phyloP scores from a whole-genome alignment of 169 alveolate genomes.

The Eimeria tenella region DNA sequence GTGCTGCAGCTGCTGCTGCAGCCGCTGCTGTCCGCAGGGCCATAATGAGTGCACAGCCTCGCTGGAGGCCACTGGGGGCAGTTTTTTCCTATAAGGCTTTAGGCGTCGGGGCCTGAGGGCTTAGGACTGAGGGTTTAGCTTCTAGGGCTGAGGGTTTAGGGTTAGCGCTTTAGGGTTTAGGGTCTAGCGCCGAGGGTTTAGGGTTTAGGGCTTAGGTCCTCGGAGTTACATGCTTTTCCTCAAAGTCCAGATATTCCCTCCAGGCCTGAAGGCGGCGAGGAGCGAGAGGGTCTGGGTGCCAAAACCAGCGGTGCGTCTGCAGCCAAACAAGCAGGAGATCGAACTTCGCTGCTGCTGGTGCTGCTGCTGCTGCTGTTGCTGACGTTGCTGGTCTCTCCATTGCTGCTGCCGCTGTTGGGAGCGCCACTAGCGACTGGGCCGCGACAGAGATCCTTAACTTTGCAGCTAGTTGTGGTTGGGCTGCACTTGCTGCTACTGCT shows the following conservation, averaged over 20 bases:
- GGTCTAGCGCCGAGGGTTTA: neutral
- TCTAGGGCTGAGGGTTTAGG: neutral
- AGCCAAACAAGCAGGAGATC: neutral
- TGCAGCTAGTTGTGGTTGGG: neutral
- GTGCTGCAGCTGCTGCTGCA: no score
- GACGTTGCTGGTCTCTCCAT: conserved; percentile 18
- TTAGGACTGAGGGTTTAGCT: neutral
- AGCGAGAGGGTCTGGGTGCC: conserved; percentile 81
- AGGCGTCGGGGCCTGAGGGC: neutral
- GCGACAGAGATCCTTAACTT: neutral
- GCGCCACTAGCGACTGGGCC: neutral
- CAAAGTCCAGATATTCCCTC: conserved; percentile 80
- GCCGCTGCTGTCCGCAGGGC: no score
- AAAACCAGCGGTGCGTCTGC: conserved; percentile 78
- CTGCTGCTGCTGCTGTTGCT: conserved; percentile 10
- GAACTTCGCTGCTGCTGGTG: neutral
- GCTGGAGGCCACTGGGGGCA: no score
- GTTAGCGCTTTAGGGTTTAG: neutral
- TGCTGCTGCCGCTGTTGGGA: neutral
- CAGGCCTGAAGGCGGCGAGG: conserved; percentile 78
- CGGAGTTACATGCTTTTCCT: conserved; percentile 56
- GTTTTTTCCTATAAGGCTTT: no score
- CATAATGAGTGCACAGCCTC: no score
- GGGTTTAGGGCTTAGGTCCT: neutral
- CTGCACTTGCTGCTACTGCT: conserved; percentile 10